phyloP scores from a whole-genome alignment of 352 stramenopile genomes.

The Phytophthora rubi region DNA sequence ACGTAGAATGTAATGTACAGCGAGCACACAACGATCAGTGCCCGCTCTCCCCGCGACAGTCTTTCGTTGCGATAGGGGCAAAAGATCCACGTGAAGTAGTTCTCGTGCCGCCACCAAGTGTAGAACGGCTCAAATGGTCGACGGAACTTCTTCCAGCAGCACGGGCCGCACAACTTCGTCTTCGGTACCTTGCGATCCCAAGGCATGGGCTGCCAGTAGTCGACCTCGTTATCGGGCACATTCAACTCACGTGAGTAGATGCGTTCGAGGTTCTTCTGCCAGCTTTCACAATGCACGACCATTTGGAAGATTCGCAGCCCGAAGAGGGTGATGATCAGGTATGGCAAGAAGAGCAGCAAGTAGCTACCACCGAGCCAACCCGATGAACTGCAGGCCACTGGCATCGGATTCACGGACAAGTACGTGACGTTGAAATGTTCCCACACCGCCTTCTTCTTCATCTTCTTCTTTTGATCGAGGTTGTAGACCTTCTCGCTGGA shows the following conservation, averaged over 20 bases:
- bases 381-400: conserved; percentile 53
- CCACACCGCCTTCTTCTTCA: conserved; percentile 21
- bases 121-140: conserved; percentile 70
- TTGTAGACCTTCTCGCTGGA: conserved; percentile 56
- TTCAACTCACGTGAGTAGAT: conserved; percentile 61
- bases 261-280: conserved; percentile 64
- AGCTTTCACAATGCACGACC: conserved; percentile 59
- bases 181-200: conserved; percentile 80
- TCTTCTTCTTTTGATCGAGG: conserved; percentile 41
- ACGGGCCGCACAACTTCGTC: conserved; percentile 62
- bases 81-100: conserved; percentile 84
- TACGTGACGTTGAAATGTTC: conserved; percentile 37
- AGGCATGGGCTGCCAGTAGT: conserved; percentile 74
- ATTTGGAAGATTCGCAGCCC: conserved; percentile 72
- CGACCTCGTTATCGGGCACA: conserved; percentile 67
- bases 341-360: conserved; percentile 67
- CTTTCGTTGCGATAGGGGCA: conserved; percentile 72
- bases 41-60: conserved; percentile 60
- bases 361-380: conserved; percentile 55
- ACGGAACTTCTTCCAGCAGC: conserved; percentile 74
- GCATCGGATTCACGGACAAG: conserved; percentile 71
- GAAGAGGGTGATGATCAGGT: conserved; percentile 57
- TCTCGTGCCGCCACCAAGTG: conserved; percentile 79
- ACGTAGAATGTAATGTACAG: conserved; percentile 83
- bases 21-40: conserved; percentile 71